These are phyloP conservation scores for Tetragonia tetragonoides DNA, from an alignment of 148 eudicot species.

Conservation along the genomic window DNA sequence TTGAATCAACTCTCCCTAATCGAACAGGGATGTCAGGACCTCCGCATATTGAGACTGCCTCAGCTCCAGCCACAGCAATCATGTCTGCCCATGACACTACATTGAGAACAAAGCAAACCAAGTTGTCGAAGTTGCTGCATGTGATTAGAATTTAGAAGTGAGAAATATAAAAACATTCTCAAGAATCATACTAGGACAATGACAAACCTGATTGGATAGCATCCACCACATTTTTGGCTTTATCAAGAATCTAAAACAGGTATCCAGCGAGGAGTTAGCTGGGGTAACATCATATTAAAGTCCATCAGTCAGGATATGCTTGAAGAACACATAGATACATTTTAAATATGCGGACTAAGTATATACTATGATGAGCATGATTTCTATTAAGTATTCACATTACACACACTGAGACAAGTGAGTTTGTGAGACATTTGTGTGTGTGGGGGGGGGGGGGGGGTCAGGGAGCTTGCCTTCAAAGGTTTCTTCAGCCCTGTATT, in stretches of 20 bases:
- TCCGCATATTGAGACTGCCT: conserved; percentile 86
- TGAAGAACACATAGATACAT: background rate
- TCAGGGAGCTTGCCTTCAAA: conserved; percentile 55
- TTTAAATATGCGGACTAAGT: no score
- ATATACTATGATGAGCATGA: no score
- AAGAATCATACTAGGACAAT: background rate
- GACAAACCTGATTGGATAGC: conserved; percentile 53
- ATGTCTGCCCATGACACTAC: conserved; percentile 94
- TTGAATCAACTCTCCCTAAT: conserved; percentile 80
- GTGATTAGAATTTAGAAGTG: background rate
- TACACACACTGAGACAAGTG: no score
- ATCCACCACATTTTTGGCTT: conserved; percentile 75
- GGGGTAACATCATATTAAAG: conserved; percentile 24
- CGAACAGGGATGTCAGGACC: conserved; percentile 74
- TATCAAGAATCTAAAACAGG: conserved; percentile 72
- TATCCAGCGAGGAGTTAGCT: conserved; percentile 48
- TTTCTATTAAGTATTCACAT: no score
- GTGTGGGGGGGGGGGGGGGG: background rate
- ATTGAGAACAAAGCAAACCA: conserved; percentile 14
- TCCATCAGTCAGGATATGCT: conserved; percentile 26
- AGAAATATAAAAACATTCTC: background rate
- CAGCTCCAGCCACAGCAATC: conserved; percentile 92
- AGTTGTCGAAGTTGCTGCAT: conserved; percentile 19
- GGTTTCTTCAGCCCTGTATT: conserved; percentile 76
- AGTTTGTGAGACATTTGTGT: background rate